Percentiles rank a stretch among this genome's conserved stretches.
Conservation (phyloP, 2,329 filamentous ascomycete genomes). For the Ascocoryne sarcoides region DNA sequence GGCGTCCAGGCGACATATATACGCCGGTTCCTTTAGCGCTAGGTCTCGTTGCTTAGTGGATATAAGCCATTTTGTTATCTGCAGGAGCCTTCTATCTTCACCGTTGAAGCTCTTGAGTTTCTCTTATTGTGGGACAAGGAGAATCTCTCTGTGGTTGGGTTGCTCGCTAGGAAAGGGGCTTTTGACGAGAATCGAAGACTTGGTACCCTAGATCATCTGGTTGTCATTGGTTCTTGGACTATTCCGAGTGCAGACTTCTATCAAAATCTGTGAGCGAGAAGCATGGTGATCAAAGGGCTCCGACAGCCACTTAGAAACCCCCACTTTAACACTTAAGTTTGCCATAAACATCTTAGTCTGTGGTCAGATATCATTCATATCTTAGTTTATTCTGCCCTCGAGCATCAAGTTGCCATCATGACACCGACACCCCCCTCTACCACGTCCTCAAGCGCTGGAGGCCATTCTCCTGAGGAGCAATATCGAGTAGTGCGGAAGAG, state of each 20-base stretch:
- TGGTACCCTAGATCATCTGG: conserved; percentile 3
- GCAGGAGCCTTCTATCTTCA: conserved; percentile 23
- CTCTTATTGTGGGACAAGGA: conserved; percentile 7
- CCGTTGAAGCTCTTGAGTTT: conserved; percentile 13
- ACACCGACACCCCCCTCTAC: conserved; percentile 71
- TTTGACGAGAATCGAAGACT: conserved; percentile 3
- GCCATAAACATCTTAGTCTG: conserved; percentile 7
- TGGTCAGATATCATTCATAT: conserved; percentile 7
- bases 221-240: conserved; percentile 16
- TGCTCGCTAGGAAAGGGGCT: conserved; percentile 12
- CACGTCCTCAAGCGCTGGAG: conserved; percentile 63
- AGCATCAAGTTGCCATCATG: conserved; percentile 38
- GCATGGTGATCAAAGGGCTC: conserved; percentile 9
- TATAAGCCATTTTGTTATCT: conserved; percentile 19
- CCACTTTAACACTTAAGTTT: conserved; percentile 11
- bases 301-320: conserved; percentile 12
- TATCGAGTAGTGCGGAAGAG: conserved; percentile 85
- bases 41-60: conserved; percentile 17
- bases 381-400: conserved; percentile 8
- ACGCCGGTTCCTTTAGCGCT: conserved; percentile 14
- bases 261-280: conserved; percentile 9
- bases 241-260: conserved; percentile 4
- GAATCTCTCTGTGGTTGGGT: conserved; percentile 13
- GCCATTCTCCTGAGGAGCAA: conserved; percentile 74
- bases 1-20: conserved; percentile 16